phyloP scores from a whole-genome alignment of 169 alveolate species.

The Plasmodium vivax region DNA sequence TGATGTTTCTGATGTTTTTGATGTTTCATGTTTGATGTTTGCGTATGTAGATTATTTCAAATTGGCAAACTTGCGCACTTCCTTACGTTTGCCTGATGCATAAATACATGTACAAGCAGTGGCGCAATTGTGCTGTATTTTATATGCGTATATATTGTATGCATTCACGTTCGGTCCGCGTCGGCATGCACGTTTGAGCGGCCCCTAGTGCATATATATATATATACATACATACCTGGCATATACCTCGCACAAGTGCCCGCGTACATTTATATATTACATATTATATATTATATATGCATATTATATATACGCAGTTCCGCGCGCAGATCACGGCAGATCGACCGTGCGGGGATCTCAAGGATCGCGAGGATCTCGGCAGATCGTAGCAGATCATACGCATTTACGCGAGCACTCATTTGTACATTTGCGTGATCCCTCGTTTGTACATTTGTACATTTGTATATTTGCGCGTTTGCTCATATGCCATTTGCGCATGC shows the following conservation, averaged over 20 bases:
- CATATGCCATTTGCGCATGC: neutral
- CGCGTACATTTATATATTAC: neutral
- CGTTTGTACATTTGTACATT: neutral
- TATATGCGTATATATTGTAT: neutral
- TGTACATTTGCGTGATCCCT: neutral
- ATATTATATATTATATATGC: neutral
- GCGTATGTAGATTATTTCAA: neutral
- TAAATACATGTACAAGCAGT: no score
- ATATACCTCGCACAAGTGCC: neutral
- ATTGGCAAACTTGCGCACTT: neutral
- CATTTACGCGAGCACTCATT: neutral
- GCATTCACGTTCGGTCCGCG: neutral
- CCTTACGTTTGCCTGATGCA: neutral
- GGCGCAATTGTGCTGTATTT: neutral
- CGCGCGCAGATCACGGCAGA: neutral
- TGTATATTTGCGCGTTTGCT: neutral
- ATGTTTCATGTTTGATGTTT: neutral
- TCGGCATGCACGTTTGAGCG: neutral
- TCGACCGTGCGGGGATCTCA: neutral
- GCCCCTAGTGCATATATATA: neutral
- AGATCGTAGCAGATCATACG: neutral
- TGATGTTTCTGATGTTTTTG: neutral
- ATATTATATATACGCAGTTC: neutral
- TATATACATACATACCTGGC: neutral
- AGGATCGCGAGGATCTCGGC: neutral